phyloP scores from a whole-genome alignment of 177 flowering plant species.

The Vitis hybrid region DNA sequence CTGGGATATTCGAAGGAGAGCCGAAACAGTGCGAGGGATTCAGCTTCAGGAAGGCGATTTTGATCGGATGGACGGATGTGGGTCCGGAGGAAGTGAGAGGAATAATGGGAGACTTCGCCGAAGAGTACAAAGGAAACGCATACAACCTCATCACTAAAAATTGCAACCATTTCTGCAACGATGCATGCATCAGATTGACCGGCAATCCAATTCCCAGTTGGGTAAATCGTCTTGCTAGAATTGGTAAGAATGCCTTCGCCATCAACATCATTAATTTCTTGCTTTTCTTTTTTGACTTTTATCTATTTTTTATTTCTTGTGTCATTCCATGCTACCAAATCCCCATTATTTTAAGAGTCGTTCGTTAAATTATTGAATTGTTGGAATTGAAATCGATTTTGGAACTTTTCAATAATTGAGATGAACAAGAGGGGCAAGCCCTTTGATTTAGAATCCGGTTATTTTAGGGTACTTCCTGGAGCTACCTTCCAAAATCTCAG shows the following conservation, averaged over 20 bases:
- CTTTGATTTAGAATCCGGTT: too few species aligned
- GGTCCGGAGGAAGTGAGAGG: conserved; percentile 32
- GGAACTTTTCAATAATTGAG: too few species aligned
- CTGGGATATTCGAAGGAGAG: conserved; percentile 64
- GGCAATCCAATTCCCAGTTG: conserved; percentile 63
- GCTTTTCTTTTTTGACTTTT: too few species aligned
- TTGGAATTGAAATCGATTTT: too few species aligned
- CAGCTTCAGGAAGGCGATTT: conserved; percentile 49
- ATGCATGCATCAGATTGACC: conserved; percentile 49
- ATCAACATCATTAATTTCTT: too few species aligned
- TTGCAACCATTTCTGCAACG: conserved; percentile 78
- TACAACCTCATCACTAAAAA: conserved; percentile 67
- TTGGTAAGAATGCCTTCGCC: conserved; percentile 33
- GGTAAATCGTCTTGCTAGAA: conserved; percentile 70
- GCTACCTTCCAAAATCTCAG: too few species aligned
- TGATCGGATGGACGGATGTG: conserved; percentile 60
- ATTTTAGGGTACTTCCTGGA: too few species aligned
- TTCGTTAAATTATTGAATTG: too few species aligned
- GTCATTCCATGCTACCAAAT: too few species aligned
- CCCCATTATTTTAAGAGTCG: too few species aligned
- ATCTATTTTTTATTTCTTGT: too few species aligned
- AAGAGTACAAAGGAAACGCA: conserved; percentile 54
- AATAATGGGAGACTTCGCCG: conserved; percentile 54
- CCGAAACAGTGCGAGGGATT: conserved; percentile 67
- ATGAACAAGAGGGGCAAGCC: too few species aligned